Evolutionary conservation across 306 rosid genomes (phyloP), one percentile per base, ranked within the genome.

Genomic region (Dryas octopetala): DNA sequence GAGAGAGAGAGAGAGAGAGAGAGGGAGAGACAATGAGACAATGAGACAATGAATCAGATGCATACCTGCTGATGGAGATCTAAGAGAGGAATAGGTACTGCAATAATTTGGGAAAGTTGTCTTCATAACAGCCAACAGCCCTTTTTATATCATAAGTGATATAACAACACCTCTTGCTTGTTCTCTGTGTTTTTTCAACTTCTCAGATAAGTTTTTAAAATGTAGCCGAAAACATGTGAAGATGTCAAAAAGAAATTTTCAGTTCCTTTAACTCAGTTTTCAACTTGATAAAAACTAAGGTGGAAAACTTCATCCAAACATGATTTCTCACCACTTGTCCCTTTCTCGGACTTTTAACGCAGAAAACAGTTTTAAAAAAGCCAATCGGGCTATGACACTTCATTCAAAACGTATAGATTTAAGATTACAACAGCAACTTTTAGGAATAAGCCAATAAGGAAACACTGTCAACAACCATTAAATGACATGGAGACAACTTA

Each of bases 371-470:
- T 38, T n/a, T 1, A 40, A 6, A 17, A 28, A 71, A 71, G 64
- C 74, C 64, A 17, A 53, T 70, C 74, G 41, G 64, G 41, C 64
- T 48, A 17, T 70, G 57, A 80, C 43, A 76, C 78, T 84, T 74
- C 70, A 71, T 74, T 84, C 78, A 80, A 80, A 73, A 68, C 26
- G 79, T 74, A 72, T 74, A 62, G 49, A 77, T 60, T 79, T 44
- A 71, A 66, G 19, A 80, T 74, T 80, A 82, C 83, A 84, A 78
- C 78, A 74, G 88, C 86, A 77, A 79, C 68, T 83, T 77, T 75
- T 80, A 83, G 85, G 71, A 73, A 81, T 80, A 78, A 78, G 66
- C 79, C 82, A 60, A 74, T 75, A 83, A 81, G 79, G 14, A 84
- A 74, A 78, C 74, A 59, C 57, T 73, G 81, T 78, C 66, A 57